Percentiles rank a stretch among this genome's conserved stretches.
Conservation (phyloP, 2,329 filamentous ascomycete species). For the Sporothrix protearum region DNA sequence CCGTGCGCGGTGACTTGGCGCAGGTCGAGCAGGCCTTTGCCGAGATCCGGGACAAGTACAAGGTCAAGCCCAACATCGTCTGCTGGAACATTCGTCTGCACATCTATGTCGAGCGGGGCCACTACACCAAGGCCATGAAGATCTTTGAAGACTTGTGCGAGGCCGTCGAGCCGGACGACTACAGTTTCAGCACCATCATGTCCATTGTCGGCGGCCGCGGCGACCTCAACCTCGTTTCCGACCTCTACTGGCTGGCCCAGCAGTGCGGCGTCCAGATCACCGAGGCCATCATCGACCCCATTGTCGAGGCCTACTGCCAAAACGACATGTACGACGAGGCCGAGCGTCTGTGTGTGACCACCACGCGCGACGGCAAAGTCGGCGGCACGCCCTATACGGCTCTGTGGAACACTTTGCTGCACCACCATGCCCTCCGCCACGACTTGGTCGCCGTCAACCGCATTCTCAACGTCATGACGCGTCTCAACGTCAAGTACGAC, state of each 20-base stretch:
- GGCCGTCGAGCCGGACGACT: constrained; percentile 52
- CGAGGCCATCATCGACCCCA: constrained; percentile 56
- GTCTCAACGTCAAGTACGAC: constrained; percentile 46
- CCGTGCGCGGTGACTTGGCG: constrained; percentile 61
- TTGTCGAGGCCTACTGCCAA: constrained; percentile 66
- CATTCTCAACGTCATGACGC: constrained; percentile 49
- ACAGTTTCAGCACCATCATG: constrained; percentile 72
- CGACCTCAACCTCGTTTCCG: constrained; percentile 65
- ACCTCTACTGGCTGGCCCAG: constrained; percentile 59
- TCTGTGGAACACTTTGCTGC: constrained; percentile 77
- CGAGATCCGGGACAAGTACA: constrained; percentile 55
- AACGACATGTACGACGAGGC: constrained; percentile 54
- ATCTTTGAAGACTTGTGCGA: constrained; percentile 59
- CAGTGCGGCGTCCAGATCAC: constrained; percentile 49
- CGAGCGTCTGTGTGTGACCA: constrained; percentile 55
- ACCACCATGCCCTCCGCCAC: constrained; percentile 62
- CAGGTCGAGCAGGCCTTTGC: constrained; percentile 60
- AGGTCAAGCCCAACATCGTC: constrained; percentile 52
- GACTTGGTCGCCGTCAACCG: constrained; percentile 49
- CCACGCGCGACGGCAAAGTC: constrained; percentile 48
- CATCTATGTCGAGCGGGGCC: constrained; percentile 62
- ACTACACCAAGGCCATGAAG: constrained; percentile 62
- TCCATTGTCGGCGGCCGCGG: constrained; percentile 66
- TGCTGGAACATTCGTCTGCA: constrained; percentile 77
- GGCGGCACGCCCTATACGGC: constrained; percentile 46